phyloP scores from a whole-genome alignment of 2,329 filamentous ascomycete genomes.

The Chaetomium olivaceum region DNA sequence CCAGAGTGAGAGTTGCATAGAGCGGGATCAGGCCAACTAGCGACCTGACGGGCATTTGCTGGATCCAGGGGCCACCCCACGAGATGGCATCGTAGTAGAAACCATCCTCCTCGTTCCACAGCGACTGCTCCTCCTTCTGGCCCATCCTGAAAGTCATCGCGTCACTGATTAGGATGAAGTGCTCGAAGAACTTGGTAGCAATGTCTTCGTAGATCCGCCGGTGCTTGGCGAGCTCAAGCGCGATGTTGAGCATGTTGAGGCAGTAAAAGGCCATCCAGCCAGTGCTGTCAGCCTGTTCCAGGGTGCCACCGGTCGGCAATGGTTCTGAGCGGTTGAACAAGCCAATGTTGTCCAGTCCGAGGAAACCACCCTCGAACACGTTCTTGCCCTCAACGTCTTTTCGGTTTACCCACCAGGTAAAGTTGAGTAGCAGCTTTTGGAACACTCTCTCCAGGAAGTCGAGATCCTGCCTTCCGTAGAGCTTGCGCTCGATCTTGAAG shows the following conservation, averaged over 20 bases:
- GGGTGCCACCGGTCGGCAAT: conserved; percentile 84
- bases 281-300: conserved; percentile 96
- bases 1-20: conserved; percentile 87
- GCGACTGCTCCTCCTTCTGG: conserved; percentile 71
- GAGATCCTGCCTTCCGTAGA: conserved; percentile 91
- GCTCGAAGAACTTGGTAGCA: conserved; percentile 97
- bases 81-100: conserved; percentile 99
- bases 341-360: conserved; percentile 95
- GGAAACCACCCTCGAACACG: conserved; percentile 93
- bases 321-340: conserved; percentile 97
- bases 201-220: conserved; percentile 94
- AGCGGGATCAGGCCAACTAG: conserved; percentile 92
- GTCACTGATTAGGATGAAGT: conserved; percentile 96
- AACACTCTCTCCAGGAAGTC: conserved; percentile 96
- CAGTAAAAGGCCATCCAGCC: conserved; percentile 99
- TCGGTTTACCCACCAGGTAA: conserved; percentile 99
- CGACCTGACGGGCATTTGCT: conserved; percentile 88
- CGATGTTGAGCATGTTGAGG: conserved; percentile 94
- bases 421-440: conserved; percentile 93
- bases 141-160: conserved; percentile 85
- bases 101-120: conserved; percentile 95
- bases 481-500: conserved; percentile 97
- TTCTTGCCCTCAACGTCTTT: conserved; percentile 96
- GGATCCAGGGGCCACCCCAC: conserved; percentile 89
- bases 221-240: conserved; percentile 91